These are phyloP conservation scores for Ophiocordyceps polyrhachis-furcata DNA, from an alignment of 2,329 filamentous ascomycete genomes.

Conservation along the genomic window DNA sequence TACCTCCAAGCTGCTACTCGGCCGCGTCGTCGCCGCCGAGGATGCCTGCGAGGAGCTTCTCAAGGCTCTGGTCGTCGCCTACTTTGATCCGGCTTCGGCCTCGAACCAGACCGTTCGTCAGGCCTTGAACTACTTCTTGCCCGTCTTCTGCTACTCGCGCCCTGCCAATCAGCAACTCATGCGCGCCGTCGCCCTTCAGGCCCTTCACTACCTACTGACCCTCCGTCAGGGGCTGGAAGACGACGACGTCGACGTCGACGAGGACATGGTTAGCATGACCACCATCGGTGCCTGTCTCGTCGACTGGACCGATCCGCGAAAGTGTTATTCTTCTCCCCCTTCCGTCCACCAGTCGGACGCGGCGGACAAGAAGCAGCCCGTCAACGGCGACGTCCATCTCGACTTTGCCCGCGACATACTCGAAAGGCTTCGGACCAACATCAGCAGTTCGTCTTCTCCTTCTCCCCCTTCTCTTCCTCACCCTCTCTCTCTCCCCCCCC, in stretches of 20 bases:
- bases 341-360: slow-evolving; percentile 30
- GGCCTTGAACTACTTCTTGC: slow-evolving; percentile 80
- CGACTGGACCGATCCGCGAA: slow-evolving; percentile 90
- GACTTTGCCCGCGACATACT: slow-evolving; percentile 61
- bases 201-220: slow-evolving; percentile 57
- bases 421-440: slow-evolving; percentile 48
- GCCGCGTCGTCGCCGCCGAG: slow-evolving; percentile 53
- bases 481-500: background rate
- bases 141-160: slow-evolving; percentile 80
- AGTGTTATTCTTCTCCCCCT: slow-evolving; percentile 41
- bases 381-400: slow-evolving; percentile 65
- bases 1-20: slow-evolving; percentile 71
- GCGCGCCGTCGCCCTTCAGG: slow-evolving; percentile 52
- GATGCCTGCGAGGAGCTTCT: slow-evolving; percentile 56
- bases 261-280: slow-evolving; percentile 61
- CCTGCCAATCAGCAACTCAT: slow-evolving; percentile 69
- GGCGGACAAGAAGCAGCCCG: slow-evolving; percentile 35
- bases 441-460: slow-evolving; percentile 38
- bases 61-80: slow-evolving; percentile 65
- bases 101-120: slow-evolving; percentile 71
- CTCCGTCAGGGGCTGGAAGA: slow-evolving; percentile 56
- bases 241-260: slow-evolving; percentile 54
- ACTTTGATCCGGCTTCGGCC: slow-evolving; percentile 72
- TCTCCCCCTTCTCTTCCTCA: background rate
- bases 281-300: slow-evolving; percentile 67